Evolutionary conservation across 257 asterid genomes (phyloP).

Genomic region (Nicotiana attenuata): DNA sequence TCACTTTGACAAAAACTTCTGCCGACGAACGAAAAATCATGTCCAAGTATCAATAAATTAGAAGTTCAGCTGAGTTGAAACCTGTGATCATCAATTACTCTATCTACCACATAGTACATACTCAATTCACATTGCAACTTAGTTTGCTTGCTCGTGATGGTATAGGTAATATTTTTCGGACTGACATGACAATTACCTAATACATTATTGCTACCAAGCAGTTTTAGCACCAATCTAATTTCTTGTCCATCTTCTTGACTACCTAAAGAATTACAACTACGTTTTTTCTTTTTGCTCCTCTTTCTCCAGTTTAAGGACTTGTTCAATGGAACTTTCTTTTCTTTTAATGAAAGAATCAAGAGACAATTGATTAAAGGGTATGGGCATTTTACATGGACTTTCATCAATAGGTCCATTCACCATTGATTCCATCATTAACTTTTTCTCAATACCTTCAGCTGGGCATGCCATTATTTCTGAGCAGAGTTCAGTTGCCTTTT

Average conservation of each 20-base stretch:
- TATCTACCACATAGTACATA: neutral
- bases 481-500: constrained; percentile 38
- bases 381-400: constrained; percentile 33
- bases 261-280: neutral
- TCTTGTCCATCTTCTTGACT: neutral
- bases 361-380: constrained; percentile 20
- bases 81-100: neutral
- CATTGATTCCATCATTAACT: constrained; percentile 28
- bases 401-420: constrained; percentile 23
- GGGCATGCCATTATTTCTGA: constrained; percentile 44
- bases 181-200: neutral
- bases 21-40: neutral
- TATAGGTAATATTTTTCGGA: neutral
- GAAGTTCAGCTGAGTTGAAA: neutral
- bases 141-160: neutral
- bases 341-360: constrained; percentile 14
- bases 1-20: neutral
- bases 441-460: constrained; percentile 31
- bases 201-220: neutral
- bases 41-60: neutral
- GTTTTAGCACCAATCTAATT: neutral
- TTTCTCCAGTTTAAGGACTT: constrained; percentile 28
- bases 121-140: neutral
- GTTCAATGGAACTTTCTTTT: constrained; percentile 19
- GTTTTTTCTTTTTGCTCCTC: constrained; percentile 8